These are phyloP conservation scores for Amesomyces nigricolor DNA, from an alignment of 2,329 filamentous ascomycete species.

Conservation along the genomic window DNA sequence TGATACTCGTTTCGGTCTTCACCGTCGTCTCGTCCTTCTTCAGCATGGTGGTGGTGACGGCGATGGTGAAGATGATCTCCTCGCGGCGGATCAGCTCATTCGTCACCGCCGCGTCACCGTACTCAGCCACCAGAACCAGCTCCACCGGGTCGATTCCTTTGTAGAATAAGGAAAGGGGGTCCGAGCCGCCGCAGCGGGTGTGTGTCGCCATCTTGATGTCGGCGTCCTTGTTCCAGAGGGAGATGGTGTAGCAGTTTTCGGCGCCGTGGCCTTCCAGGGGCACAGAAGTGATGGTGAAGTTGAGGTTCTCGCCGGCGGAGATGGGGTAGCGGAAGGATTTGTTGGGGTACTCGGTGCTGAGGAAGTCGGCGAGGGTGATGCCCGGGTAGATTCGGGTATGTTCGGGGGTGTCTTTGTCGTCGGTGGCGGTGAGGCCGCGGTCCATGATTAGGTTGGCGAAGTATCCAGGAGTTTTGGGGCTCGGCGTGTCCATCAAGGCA, in stretches of 20 bases:
- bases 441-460: conserved; percentile 19
- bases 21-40: conserved; percentile 10
- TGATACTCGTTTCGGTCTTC: background rate
- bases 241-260: conserved; percentile 14
- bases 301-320: conserved; percentile 12
- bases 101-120: conserved; percentile 1
- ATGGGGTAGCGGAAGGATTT: conserved; percentile 16
- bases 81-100: background rate
- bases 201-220: conserved; percentile 9
- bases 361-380: conserved; percentile 12
- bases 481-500: conserved; percentile 12
- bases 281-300: conserved; percentile 14
- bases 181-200: conserved; percentile 9
- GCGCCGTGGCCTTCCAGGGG: background rate
- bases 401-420: conserved; percentile 13
- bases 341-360: conserved; percentile 5
- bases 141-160: conserved; percentile 11
- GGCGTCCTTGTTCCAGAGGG: conserved; percentile 8
- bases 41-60: conserved; percentile 14
- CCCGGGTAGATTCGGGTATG: conserved; percentile 15
- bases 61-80: conserved; percentile 15
- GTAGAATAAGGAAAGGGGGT: conserved; percentile 12
- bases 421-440: conserved; percentile 18
- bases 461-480: background rate
- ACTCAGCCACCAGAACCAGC: conserved; percentile 15